Evolutionary conservation across 257 asterid genomes (phyloP).

Genomic region (Jacaranda copaia): DNA sequence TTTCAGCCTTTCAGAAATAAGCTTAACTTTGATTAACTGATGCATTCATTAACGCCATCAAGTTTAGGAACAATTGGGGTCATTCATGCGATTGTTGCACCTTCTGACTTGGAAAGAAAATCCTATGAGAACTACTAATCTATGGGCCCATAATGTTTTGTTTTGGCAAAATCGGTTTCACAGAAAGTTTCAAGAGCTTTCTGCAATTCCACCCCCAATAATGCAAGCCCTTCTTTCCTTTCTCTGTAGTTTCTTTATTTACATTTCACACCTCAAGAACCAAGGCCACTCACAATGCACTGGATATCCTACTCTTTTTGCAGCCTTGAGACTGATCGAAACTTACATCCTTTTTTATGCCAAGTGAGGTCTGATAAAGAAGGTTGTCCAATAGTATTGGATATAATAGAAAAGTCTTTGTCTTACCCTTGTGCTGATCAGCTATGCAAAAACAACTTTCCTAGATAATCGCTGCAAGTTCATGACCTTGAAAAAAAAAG

Average conservation of each 20-base stretch:
- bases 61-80: constrained; percentile 2
- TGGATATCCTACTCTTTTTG: neutral
- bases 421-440: neutral
- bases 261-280: constrained; percentile 12
- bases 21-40: neutral
- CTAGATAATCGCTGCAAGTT: neutral
- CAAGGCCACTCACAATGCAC: neutral
- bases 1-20: constrained; percentile 18
- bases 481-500: too few species aligned
- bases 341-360: neutral
- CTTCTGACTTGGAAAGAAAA: neutral
- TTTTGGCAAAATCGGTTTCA: neutral
- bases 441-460: neutral
- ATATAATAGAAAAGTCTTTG: neutral
- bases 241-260: neutral
- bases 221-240: neutral
- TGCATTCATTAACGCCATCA: neutral
- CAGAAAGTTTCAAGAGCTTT: neutral
- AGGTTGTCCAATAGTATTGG: neutral
- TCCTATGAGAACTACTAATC: neutral
- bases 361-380: neutral
- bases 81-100: neutral
- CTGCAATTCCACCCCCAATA: neutral
- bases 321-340: constrained; percentile 1
- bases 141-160: neutral